These are phyloP conservation scores for Dipodascus albidus DNA, from an alignment of 805 yeast species.

Conservation along the genomic window DNA sequence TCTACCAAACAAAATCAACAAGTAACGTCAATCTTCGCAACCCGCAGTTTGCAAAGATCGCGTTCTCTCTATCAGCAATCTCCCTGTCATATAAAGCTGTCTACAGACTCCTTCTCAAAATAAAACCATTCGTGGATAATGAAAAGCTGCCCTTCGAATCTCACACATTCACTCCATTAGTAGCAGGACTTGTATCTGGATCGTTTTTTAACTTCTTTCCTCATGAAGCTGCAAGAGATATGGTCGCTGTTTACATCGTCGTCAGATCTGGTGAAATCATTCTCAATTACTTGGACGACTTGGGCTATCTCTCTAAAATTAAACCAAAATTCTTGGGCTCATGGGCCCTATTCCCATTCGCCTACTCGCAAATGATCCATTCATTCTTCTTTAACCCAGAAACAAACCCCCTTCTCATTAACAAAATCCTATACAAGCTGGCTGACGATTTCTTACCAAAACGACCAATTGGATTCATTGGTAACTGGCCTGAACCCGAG, in stretches of 20 bases:
- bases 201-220: constrained; percentile 20
- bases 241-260: constrained; percentile 24
- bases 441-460: constrained; percentile 22
- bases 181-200: constrained; percentile 21
- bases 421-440: constrained; percentile 19
- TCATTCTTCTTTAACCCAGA: constrained; percentile 26
- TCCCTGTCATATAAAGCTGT: background rate
- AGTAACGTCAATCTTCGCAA: background rate
- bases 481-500: constrained; percentile 24
- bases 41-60: background rate
- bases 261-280: constrained; percentile 25
- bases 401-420: constrained; percentile 24
- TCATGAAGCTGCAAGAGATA: constrained; percentile 13
- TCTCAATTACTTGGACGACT: constrained; percentile 26
- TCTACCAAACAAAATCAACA: background rate
- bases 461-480: constrained; percentile 22
- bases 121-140: background rate
- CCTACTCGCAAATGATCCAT: constrained; percentile 29
- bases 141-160: constrained; percentile 3
- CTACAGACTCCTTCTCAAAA: background rate
- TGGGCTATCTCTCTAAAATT: constrained; percentile 22
- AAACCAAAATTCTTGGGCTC: constrained; percentile 28
- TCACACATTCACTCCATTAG: constrained; percentile 1
- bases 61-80: background rate
- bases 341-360: constrained; percentile 31